Conservation (phyloP, 1,139 yeast species). For the Suhomyces bribrorum region DNA sequence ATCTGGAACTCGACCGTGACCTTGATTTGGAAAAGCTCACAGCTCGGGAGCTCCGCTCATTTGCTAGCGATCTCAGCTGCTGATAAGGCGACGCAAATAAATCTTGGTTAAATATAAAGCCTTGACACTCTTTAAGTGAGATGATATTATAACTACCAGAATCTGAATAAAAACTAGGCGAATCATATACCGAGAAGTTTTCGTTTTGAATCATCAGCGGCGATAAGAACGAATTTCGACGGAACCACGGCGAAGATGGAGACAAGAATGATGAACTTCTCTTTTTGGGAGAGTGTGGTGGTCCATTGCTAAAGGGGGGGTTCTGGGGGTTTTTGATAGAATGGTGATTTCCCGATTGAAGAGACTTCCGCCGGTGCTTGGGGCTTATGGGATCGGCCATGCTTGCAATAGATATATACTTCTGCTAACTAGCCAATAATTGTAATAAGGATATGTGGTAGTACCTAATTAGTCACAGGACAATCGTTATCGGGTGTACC, state of each 20-base stretch:
- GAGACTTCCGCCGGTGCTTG: slow-evolving; percentile 4
- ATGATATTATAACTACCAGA: slow-evolving; percentile 39
- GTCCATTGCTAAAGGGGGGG: slow-evolving; percentile 14
- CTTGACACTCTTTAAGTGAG: slow-evolving; percentile 65
- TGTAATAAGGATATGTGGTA: background rate
- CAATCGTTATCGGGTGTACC: slow-evolving; percentile 2
- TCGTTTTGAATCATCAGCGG: slow-evolving; percentile 63
- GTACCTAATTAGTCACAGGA: slow-evolving; percentile 5
- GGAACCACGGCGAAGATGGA: slow-evolving; percentile 54
- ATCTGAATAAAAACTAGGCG: slow-evolving; percentile 33
- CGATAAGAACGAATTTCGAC: slow-evolving; percentile 63
- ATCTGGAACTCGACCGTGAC: slow-evolving; percentile 15
- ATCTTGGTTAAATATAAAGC: slow-evolving; percentile 74
- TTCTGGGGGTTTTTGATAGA: background rate
- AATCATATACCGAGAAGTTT: slow-evolving; percentile 58
- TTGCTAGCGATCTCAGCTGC: slow-evolving; percentile 51
- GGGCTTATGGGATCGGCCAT: slow-evolving; percentile 5
- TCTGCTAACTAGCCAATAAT: background rate
- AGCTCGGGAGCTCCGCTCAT: slow-evolving; percentile 36
- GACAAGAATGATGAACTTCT: slow-evolving; percentile 49
- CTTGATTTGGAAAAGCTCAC: slow-evolving; percentile 22
- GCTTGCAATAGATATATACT: background rate
- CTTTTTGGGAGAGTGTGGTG: slow-evolving; percentile 19
- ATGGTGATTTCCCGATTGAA: background rate
- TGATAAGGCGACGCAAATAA: slow-evolving; percentile 68